Percentiles rank a stretch among this genome's conserved stretches.
These are phyloP conservation scores for Eutypa lata DNA, from an alignment of 2,329 filamentous ascomycete species.

Conservation along the genomic window DNA sequence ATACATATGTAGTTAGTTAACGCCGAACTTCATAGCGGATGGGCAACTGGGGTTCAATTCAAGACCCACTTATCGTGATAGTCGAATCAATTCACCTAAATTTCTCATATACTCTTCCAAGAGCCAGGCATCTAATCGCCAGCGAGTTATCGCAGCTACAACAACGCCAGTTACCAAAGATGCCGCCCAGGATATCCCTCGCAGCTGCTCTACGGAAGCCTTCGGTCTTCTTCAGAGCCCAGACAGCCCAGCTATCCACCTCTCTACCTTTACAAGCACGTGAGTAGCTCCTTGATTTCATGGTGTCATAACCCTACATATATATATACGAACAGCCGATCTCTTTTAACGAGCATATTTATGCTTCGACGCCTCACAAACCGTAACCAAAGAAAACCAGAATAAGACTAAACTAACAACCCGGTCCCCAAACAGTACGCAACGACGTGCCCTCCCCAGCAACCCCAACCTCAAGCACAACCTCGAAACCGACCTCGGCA, in stretches of 20 bases:
- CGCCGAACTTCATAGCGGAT: no score
- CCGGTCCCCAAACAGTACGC: slow-evolving; percentile 12
- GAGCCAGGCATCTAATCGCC: no score
- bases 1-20: background rate
- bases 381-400: background rate
- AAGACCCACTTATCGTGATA: background rate
- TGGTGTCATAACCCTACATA: no score
- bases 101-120: slow-evolving; percentile 6
- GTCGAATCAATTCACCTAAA: background rate
- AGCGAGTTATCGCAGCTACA: slow-evolving; percentile 1
- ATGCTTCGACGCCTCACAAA: no score
- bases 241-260: slow-evolving; percentile 22
- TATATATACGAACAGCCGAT: no score
- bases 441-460: slow-evolving; percentile 8
- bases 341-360: no score
- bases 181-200: slow-evolving; percentile 39
- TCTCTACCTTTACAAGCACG: slow-evolving; percentile 17
- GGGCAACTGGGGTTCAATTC: no score
- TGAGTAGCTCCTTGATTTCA: slow-evolving; percentile 15
- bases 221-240: slow-evolving; percentile 13
- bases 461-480: background rate
- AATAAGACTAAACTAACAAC: background rate
- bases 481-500: background rate
- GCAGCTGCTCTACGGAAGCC: slow-evolving; percentile 22
- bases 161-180: slow-evolving; percentile 23